Conservation (phyloP, 1,139 yeast genomes). For the Saccharomyces pastorianus region DNA sequence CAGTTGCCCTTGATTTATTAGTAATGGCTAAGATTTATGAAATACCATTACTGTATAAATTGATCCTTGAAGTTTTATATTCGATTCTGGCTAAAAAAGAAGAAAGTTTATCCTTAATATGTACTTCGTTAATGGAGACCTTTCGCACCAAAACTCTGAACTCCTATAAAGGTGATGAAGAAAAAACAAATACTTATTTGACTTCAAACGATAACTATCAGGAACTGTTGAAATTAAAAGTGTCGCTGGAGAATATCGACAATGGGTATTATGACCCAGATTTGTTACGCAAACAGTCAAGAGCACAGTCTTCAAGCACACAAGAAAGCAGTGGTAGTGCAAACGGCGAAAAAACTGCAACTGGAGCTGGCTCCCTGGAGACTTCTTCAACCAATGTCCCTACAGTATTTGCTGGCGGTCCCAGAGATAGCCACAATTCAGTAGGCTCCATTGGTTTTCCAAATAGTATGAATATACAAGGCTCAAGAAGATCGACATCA, state of each 20-base stretch:
- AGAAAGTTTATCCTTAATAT: conserved; percentile 40
- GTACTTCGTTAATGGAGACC: conserved; percentile 20
- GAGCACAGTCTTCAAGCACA: conserved; percentile 20
- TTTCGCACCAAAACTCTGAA: conserved; percentile 18
- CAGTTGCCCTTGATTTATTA: conserved; percentile 58
- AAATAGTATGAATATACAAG: conserved; percentile 4
- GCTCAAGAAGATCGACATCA: conserved; percentile 7
- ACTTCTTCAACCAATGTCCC: conserved; percentile 12
- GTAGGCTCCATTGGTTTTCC: conserved; percentile 17
- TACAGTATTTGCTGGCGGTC: conserved; percentile 22
- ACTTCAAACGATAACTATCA: conserved; percentile 16
- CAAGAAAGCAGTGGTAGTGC: conserved; percentile 15
- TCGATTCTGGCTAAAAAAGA: conserved; percentile 64
- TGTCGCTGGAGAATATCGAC: conserved; percentile 39
- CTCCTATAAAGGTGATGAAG: conserved; percentile 18
- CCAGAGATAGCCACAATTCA: conserved; percentile 24
- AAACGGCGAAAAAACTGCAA: conserved; percentile 1
- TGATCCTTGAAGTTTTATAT: conserved; percentile 59
- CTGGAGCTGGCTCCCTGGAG: conserved; percentile 3
- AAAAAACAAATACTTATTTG: conserved; percentile 36
- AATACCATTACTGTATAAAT: conserved; percentile 59
- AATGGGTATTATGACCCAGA: conserved; percentile 57
- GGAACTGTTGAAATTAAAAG: conserved; percentile 17
- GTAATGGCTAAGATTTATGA: conserved; percentile 55
- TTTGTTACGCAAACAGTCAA: conserved; percentile 42